Evolutionary conservation across 139 green algal species (phyloP).

Genomic region (Auxenochlorella pyrenoidosa): DNA sequence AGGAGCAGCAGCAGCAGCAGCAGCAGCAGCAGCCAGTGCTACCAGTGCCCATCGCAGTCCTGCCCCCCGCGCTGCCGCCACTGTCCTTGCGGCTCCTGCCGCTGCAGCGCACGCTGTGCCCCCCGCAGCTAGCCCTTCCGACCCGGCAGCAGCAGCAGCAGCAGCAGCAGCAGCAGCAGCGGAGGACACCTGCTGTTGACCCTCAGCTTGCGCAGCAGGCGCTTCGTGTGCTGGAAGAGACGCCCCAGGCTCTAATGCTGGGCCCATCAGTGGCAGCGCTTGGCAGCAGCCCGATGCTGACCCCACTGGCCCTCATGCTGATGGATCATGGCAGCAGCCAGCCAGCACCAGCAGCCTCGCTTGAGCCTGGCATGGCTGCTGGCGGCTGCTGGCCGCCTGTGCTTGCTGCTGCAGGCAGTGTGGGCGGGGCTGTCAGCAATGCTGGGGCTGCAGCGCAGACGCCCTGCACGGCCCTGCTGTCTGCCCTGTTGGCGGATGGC

Average conservation of each 20-base stretch:
- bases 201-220: conserved; percentile 12
- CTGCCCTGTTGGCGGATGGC: not conserved
- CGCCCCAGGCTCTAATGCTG: not conserved
- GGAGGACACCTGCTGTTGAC: not conserved
- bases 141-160: not conserved
- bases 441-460: not conserved
- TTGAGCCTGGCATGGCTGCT: not conserved
- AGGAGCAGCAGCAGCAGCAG: not conserved
- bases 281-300: conserved; percentile 13
- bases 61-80: too few species aligned
- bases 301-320: conserved; percentile 11
- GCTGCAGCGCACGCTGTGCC: not conserved
- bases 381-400: not conserved
- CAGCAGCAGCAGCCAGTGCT: not conserved
- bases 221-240: not conserved
- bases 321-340: not conserved
- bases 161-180: conserved; percentile 1
- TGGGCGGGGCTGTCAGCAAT: not conserved
- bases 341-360: not conserved
- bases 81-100: too few species aligned
- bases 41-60: not conserved
- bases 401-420: too few species aligned
- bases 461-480: not conserved
- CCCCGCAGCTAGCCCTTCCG: not conserved
- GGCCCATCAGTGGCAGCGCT: not conserved